phyloP scores from a whole-genome alignment of 2,329 filamentous ascomycete species.

The Botrytis porri region DNA sequence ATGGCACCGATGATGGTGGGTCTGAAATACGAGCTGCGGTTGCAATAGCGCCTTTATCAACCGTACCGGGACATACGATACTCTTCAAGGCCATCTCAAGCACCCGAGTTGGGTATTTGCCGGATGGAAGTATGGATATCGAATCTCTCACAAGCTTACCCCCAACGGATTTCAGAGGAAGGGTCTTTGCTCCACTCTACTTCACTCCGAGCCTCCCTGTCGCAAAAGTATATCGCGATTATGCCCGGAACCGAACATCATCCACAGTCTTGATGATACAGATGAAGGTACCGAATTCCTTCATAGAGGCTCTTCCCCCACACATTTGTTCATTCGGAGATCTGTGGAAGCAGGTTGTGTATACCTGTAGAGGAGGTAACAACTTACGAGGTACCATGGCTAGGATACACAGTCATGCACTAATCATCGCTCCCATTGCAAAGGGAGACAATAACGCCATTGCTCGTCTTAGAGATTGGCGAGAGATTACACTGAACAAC shows the following conservation, averaged over 20 bases:
- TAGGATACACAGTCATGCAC: not conserved
- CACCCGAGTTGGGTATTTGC: not conserved
- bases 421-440: not conserved
- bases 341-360: not conserved
- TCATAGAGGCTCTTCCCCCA: not conserved
- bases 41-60: not conserved
- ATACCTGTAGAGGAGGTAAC: not conserved
- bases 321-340: not conserved
- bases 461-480: not conserved
- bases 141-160: not conserved
- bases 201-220: not conserved
- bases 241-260: not conserved
- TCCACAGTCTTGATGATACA: not conserved
- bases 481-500: not conserved
- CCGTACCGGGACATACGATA: not conserved
- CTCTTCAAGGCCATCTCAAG: not conserved
- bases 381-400: not conserved
- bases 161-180: not conserved
- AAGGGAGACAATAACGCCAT: not conserved
- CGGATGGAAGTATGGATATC: not conserved
- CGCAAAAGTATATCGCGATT: not conserved
- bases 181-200: not conserved
- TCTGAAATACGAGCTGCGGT: not conserved
- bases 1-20: not conserved
- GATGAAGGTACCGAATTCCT: not conserved